These are phyloP conservation scores for Trapa incisa DNA, from an alignment of 345 rosid species.

Conservation along the genomic window DNA sequence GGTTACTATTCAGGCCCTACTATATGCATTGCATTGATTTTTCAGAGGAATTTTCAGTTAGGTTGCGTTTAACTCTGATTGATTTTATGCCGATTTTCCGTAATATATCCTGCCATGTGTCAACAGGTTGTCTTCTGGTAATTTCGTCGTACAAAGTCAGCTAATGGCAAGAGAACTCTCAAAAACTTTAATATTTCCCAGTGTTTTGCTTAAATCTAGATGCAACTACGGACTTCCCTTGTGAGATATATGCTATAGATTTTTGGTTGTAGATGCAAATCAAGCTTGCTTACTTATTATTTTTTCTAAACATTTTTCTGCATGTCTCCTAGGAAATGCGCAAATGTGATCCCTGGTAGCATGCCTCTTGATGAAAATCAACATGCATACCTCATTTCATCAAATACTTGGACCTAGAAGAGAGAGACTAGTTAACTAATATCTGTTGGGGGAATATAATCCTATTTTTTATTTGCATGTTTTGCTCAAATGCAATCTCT, in stretches of 20 bases:
- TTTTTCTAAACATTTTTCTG: too few relatives aligned
- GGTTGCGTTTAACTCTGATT: not conserved
- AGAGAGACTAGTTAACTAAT: not conserved
- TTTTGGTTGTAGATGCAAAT: too few relatives aligned
- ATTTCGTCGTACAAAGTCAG: not conserved
- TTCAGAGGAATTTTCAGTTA: not conserved
- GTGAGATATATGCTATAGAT: too few relatives aligned
- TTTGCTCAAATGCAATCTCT: not conserved
- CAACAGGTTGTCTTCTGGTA: not conserved
- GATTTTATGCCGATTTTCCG: not conserved
- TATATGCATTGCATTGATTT: not conserved
- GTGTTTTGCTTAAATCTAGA: not conserved
- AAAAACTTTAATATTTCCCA: not conserved
- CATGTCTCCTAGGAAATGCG: too few relatives aligned
- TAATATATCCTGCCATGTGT: not conserved
- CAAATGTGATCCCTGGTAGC: too few relatives aligned
- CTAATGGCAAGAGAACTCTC: too few relatives aligned
- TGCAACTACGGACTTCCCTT: not conserved
- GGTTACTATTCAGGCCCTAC: constrained; percentile 27
- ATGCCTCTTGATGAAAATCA: too few relatives aligned
- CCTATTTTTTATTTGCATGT: not conserved
- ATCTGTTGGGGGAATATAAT: not conserved
- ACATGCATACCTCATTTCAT: too few relatives aligned
- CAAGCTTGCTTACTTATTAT: too few relatives aligned
- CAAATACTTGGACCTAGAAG: too few relatives aligned